These are phyloP conservation scores for Lagenidium giganteum DNA, from an alignment of 352 stramenopile species.

Conservation along the genomic window DNA sequence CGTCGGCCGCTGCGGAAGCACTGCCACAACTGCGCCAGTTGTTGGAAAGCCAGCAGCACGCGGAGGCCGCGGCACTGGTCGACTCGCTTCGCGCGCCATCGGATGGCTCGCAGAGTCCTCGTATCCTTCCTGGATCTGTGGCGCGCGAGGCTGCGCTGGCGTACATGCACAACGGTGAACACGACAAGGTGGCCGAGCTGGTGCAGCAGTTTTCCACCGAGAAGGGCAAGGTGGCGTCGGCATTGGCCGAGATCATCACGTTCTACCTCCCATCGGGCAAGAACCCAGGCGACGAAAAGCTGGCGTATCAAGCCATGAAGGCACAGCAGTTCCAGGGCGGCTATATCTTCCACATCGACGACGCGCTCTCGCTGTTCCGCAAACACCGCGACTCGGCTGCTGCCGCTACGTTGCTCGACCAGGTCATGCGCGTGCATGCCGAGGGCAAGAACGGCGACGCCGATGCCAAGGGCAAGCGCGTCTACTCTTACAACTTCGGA, in stretches of 20 bases:
- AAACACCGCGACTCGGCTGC: slow-evolving; percentile 40
- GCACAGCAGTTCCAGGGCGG: slow-evolving; percentile 42
- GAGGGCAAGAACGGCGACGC: slow-evolving; percentile 11
- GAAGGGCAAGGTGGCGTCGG: slow-evolving; percentile 34
- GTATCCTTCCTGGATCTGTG: too few relatives aligned
- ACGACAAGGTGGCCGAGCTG: slow-evolving; percentile 48
- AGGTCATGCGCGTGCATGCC: slow-evolving; percentile 34
- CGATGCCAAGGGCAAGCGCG: slow-evolving; percentile 10
- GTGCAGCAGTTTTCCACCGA: slow-evolving; percentile 45
- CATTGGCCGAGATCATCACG: slow-evolving; percentile 36
- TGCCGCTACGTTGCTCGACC: slow-evolving; percentile 30
- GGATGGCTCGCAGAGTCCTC: too few relatives aligned
- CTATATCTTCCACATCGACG: slow-evolving; percentile 40
- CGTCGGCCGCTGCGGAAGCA: slow-evolving; percentile 2
- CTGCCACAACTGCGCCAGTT: slow-evolving; percentile 43
- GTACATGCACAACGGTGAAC: slow-evolving; percentile 40
- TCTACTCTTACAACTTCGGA: slow-evolving; percentile 38
- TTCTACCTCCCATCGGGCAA: slow-evolving; percentile 24
- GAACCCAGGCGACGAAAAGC: slow-evolving; percentile 32
- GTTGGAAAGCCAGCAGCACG: slow-evolving; percentile 25
- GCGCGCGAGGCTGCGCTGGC: slow-evolving; percentile 35
- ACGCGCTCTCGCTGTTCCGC: slow-evolving; percentile 38
- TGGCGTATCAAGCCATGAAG: slow-evolving; percentile 49
- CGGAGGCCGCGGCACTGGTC: slow-evolving; percentile 32
- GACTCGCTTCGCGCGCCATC: slow-evolving; percentile 34